A percentile compares a stretch with the other conserved stretches of the same genome.
phyloP scores from a whole-genome alignment of 1,139 yeast species.

The Candida glucosophila region DNA sequence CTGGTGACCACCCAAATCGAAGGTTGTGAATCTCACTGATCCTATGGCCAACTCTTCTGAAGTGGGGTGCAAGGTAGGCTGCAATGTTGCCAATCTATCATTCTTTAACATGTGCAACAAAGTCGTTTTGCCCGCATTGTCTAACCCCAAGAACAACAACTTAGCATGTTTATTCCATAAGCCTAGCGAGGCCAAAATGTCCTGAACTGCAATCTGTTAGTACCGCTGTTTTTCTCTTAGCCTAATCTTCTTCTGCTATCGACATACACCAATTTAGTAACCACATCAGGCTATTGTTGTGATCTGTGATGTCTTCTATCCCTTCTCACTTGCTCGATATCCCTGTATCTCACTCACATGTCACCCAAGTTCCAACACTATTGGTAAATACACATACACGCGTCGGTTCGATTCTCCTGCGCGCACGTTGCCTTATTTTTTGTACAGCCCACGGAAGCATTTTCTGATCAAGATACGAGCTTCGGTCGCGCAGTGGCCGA shows the following conservation, averaged over 20 bases:
- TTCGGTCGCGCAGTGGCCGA: no score
- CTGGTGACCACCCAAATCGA: constrained; percentile 96
- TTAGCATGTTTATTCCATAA: constrained; percentile 98
- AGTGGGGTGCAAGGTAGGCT: constrained; percentile 97
- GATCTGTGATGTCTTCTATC: no score
- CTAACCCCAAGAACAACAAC: constrained; percentile 88
- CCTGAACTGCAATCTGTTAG: constrained; percentile 51
- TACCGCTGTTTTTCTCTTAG: constrained; percentile 1
- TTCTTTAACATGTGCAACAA: constrained; percentile 93
- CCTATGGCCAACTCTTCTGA: constrained; percentile 97
- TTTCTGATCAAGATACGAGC: no score
- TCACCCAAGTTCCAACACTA: no score
- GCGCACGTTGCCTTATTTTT: no score
- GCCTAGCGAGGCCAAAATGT: constrained; percentile 86
- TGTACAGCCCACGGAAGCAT: no score
- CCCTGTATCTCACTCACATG: no score
- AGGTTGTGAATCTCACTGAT: constrained; percentile 91
- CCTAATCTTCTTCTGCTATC: neutral
- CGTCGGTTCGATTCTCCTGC: no score
- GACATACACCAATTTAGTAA: constrained; percentile 39
- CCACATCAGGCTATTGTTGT: no score
- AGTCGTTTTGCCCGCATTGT: constrained; percentile 98
- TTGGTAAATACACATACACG: no score
- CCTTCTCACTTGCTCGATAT: no score
- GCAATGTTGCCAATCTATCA: constrained; percentile 94